Conservation (phyloP, 257 asterid species). For the Salvia rosmarinus region DNA sequence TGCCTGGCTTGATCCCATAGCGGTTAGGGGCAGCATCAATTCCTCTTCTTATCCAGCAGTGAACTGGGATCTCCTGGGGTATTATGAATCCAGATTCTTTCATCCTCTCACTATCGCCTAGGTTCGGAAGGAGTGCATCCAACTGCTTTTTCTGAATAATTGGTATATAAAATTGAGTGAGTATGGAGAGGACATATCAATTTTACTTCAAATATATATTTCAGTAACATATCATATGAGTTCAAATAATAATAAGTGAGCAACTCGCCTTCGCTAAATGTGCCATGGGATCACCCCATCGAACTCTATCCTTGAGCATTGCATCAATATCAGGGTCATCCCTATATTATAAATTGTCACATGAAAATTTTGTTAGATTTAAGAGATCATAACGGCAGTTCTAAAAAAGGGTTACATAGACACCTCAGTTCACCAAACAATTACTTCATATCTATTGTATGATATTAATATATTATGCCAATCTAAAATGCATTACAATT, state of each 20-base stretch:
- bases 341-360: conserved; percentile 46
- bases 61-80: conserved; percentile 79
- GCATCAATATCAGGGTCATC: conserved; percentile 90
- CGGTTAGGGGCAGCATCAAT: conserved; percentile 78
- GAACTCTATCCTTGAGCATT: conserved; percentile 80
- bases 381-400: too few species aligned
- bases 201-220: neutral
- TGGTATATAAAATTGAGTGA: conserved; percentile 7
- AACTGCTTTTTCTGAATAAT: conserved; percentile 59
- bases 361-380: conserved; percentile 22
- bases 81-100: conserved; percentile 81
- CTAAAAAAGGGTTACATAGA: too few species aligned
- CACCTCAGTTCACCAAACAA: conserved; percentile 8
- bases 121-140: conserved; percentile 57
- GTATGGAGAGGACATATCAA: conserved; percentile 18
- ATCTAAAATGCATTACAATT: neutral
- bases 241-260: conserved; percentile 7
- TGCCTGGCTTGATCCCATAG: conserved; percentile 83
- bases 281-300: conserved; percentile 99
- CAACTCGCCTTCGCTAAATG: conserved; percentile 73
- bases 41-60: conserved; percentile 83
- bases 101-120: conserved; percentile 77
- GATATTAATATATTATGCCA: neutral
- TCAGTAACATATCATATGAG: too few species aligned
- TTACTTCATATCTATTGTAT: neutral